Conservation (phyloP, 1,284 basidiomycete genomes). For the Trametes pubescens region DNA sequence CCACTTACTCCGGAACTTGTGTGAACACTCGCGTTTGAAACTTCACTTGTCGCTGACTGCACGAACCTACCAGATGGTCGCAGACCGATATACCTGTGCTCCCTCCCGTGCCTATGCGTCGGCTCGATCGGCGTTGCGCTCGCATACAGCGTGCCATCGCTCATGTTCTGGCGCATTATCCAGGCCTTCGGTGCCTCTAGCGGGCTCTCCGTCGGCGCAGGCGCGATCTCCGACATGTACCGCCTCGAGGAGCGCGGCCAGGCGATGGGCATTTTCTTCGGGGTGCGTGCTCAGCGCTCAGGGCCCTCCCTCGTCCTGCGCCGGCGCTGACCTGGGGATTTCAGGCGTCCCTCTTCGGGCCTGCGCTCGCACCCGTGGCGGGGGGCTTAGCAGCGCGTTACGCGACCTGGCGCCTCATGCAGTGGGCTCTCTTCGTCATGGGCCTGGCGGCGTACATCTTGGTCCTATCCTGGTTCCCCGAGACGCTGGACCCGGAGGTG, state of each 20-base stretch:
- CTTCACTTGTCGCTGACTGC: no score
- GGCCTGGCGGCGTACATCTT: conserved; percentile 56
- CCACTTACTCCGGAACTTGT: conserved; percentile 59
- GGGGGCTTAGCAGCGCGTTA: conserved; percentile 61
- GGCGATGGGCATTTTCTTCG: conserved; percentile 57
- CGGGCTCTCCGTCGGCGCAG: conserved; percentile 56
- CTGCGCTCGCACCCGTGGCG: conserved; percentile 45
- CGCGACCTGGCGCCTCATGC: conserved; percentile 76
- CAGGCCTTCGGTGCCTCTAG: conserved; percentile 65
- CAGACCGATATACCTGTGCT: conserved; percentile 65
- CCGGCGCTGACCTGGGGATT: background rate
- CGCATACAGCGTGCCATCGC: conserved; percentile 52
- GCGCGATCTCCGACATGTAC: conserved; percentile 61
- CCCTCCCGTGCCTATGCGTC: conserved; percentile 66
- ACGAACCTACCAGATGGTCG: conserved; percentile 59
- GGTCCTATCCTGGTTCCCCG: conserved; percentile 58
- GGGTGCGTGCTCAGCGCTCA: conserved; percentile 44
- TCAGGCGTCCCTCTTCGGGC: conserved; percentile 45
- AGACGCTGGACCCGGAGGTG: conserved; percentile 56
- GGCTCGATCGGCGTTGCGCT: conserved; percentile 69
- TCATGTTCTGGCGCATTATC: conserved; percentile 69
- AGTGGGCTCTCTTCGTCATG: conserved; percentile 57
- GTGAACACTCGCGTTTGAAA: conserved; percentile 32
- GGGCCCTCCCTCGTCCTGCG: no score
- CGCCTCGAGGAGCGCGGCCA: conserved; percentile 53